Evolutionary conservation across 1,284 basidiomycete genomes (phyloP), one percentile per base, ranked within the genome.

Genomic region (Fistulina hepatica): DNA sequence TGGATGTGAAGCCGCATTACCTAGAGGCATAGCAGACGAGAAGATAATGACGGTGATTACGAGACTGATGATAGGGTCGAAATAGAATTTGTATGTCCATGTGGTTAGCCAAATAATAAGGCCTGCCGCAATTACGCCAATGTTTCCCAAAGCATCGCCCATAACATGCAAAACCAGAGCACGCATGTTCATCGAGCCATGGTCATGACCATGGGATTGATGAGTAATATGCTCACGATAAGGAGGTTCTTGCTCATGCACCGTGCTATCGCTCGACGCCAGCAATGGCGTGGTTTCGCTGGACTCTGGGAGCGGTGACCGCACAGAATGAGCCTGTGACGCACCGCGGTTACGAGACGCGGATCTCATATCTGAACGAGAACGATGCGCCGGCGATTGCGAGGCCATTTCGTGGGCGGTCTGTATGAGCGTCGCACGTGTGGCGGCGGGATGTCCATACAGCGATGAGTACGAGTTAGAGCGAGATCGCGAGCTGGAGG

Each of bases 31-130:
- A 2, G 95, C 91, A 36, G 88, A 93, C 8, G 85, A 89, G 67
- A 97, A 95, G 48, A 99, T 99, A 59, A 98, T 97, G 43, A 79
- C 70, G 6, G 95, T 94, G 61, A 98, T 98, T 39, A 97, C 67
- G 53, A 99, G 72, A 55, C 86, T 92, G 60, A 99, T 92, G 26
- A 82, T 59, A 0, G 95, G 95, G 60, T 99, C 95, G 48, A 81
- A 91, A 65, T 94, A 97, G 56, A 81, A 84, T 53, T 84, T 91
- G 65, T 73, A 85, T 44, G 61, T 61, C 79, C 81, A 86, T 16
- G 68, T 60, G 2, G 81, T 76, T 35, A 84, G 70, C 90, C 89
- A 92, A 53, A 97, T 94, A 53, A 95, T 67, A 8, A 97, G 71
- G 46, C 95, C 95, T 4, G 93, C 88, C 20, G 81, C 76, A 45